Evolutionary conservation across 2,329 filamentous ascomycete genomes (phyloP).

Genomic region (Cytospora piceae): DNA sequence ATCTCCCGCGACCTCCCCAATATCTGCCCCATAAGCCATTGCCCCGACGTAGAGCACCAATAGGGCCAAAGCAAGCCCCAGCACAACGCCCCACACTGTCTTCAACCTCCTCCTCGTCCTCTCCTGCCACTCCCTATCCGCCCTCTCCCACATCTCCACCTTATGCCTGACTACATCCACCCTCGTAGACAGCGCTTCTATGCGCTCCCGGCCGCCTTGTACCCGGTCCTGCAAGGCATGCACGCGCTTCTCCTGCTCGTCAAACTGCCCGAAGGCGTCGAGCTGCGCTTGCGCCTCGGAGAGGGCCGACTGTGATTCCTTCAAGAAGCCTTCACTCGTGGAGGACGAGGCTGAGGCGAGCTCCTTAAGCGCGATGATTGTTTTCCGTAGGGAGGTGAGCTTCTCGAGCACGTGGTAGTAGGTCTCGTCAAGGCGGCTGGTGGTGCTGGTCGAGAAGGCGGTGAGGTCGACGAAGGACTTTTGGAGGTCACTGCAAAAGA

Average conservation of each 20-base stretch:
- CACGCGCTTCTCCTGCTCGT: constrained; percentile 67
- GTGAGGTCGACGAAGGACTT: constrained; percentile 59
- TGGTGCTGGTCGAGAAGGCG: constrained; percentile 64
- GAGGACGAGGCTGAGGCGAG: constrained; percentile 65
- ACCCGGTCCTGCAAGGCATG: constrained; percentile 65
- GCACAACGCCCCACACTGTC: constrained; percentile 65
- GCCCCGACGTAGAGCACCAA: constrained; percentile 46
- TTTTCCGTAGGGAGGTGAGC: constrained; percentile 65
- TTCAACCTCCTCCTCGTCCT: constrained; percentile 66
- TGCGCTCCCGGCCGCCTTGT: constrained; percentile 60
- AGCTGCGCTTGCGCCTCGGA: constrained; percentile 65
- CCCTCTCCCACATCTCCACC: constrained; percentile 69
- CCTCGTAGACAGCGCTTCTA: constrained; percentile 62
- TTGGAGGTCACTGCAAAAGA: constrained; percentile 51
- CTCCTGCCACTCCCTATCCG: constrained; percentile 70
- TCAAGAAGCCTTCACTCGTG: constrained; percentile 61
- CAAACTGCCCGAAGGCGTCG: constrained; percentile 63
- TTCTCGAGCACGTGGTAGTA: constrained; percentile 77
- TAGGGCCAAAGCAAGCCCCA: constrained; percentile 51
- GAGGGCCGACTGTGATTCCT: constrained; percentile 62
- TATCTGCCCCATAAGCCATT: constrained; percentile 19
- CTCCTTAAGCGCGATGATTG: constrained; percentile 66
- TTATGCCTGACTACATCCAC: constrained; percentile 66
- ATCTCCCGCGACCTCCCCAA: constrained; percentile 22
- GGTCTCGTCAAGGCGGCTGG: constrained; percentile 70